Evolutionary conservation across 495 filamentous ascomycete genomes (phyloP), one percentile per base, ranked within the genome.

Genomic region (Penicillium soppii): DNA sequence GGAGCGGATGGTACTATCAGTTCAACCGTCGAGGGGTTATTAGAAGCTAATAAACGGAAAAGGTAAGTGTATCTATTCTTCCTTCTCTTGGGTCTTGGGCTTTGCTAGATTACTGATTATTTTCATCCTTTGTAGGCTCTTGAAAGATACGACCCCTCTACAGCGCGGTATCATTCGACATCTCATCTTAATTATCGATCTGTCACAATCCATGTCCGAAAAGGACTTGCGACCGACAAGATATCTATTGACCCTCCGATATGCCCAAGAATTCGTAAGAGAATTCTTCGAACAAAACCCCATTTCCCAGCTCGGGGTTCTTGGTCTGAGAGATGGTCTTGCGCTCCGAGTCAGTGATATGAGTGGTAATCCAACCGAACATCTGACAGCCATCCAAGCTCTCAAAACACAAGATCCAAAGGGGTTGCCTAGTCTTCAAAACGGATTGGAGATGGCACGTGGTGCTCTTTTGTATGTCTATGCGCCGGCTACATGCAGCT

Each of bases 211-310:
- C 16, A 98, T 98, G 94, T 71, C 81, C 12, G 94, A 97, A 70
- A 97, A 97, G 67, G 94, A 98, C 58, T 76, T 97, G 26, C 82
- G 90, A 12, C 94, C 94, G 5, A 96, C 82, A 16, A 82, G 92
- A 26, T 91, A 92, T 66, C 79, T 90, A 35, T 78, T 96, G 30
- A 85, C 85, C 7, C 78, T 97, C 52, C 85, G 85, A 57, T 95
- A 92, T 72, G 88, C 91, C 38, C 80, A 86, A 52, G 87, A 89
- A 51, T 97, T 96, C 65, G 87, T 97, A 30, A 80, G 84, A 38
- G 95, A 97, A 57, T 98, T 91, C 70, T 98, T 97, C 65, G 92
- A 97, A 67, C 94, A 98, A 67, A 98, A 98, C 53, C 94, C 94
- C n/a, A 97, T 98, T 66, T 94, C 90, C 23, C 95, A 98, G 63